Percentiles rank a stretch among this genome's conserved stretches.
These are phyloP conservation scores for Paspalum notatum DNA, from an alignment of 176 grass and related monocot species.

Conservation along the genomic window DNA sequence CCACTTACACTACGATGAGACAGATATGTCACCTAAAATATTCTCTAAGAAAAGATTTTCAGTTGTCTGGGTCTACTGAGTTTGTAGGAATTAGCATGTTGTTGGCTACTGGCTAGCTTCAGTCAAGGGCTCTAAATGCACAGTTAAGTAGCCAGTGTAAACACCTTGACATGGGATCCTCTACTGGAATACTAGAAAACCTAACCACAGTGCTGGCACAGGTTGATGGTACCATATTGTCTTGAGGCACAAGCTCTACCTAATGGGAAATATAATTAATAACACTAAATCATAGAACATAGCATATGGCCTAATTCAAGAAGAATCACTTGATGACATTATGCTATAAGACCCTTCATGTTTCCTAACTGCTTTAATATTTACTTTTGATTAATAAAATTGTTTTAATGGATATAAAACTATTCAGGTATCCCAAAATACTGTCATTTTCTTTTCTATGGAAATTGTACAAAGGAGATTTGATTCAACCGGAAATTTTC, in stretches of 20 bases:
- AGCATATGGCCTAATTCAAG: constrained; percentile 16
- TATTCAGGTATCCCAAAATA: background rate
- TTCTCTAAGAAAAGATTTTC: constrained; percentile 22
- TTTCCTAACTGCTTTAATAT: constrained; percentile 49
- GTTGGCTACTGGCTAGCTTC: constrained; percentile 26
- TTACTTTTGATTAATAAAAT: constrained; percentile 53
- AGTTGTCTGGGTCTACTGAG: constrained; percentile 35
- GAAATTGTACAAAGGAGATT: background rate
- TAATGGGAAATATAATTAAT: constrained; percentile 13
- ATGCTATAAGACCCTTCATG: constrained; percentile 51
- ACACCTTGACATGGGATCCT: background rate
- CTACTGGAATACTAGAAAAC: constrained; percentile 1
- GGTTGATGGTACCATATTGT: background rate
- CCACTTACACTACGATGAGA: background rate
- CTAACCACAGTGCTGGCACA: background rate
- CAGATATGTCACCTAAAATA: constrained; percentile 46
- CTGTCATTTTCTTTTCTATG: background rate
- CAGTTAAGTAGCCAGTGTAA: too few species aligned
- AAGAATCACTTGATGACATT: constrained; percentile 16
- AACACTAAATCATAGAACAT: constrained; percentile 25
- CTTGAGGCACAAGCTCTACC: constrained; percentile 10
- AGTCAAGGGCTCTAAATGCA: too few species aligned
- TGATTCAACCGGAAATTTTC: background rate
- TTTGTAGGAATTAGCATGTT: constrained; percentile 50
- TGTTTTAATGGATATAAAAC: constrained; percentile 3